phyloP scores from a whole-genome alignment of 257 asterid genomes.

The Jaltomata sinuosa region DNA sequence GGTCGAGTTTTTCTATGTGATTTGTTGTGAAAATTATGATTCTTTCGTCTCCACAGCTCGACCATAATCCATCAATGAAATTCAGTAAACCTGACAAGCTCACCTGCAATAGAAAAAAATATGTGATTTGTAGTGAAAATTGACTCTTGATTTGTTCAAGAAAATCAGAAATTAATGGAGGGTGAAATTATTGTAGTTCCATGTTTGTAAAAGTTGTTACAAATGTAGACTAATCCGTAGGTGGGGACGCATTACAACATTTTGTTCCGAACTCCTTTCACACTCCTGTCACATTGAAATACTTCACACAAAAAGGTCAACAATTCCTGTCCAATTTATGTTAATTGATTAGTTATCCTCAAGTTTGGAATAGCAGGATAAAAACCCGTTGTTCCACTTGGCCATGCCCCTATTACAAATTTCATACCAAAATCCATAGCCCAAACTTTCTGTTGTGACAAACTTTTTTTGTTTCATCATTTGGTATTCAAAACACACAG shows the following conservation, averaged over 20 bases:
- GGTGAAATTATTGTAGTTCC: background rate
- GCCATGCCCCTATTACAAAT: no score
- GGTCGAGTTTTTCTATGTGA: constrained; percentile 23
- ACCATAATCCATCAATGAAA: background rate
- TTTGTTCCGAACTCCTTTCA: background rate
- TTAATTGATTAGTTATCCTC: no score
- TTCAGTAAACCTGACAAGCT: constrained; percentile 10
- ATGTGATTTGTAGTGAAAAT: no score
- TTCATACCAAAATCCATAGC: background rate
- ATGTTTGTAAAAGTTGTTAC: background rate
- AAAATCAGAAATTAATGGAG: background rate
- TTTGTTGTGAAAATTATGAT: constrained; percentile 11
- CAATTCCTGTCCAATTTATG: no score
- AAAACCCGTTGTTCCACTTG: no score
- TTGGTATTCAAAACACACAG: background rate
- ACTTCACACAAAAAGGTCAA: background rate
- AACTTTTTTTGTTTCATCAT: background rate
- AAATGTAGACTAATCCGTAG: background rate
- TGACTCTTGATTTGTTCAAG: background rate
- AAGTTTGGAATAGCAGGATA: no score
- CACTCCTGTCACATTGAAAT: background rate
- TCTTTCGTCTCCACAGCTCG: background rate
- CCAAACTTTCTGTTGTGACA: background rate
- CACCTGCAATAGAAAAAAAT: no score
- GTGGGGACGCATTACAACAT: background rate